Conservation (phyloP, 495 filamentous ascomycete genomes). For the Penicillium goetzii region DNA sequence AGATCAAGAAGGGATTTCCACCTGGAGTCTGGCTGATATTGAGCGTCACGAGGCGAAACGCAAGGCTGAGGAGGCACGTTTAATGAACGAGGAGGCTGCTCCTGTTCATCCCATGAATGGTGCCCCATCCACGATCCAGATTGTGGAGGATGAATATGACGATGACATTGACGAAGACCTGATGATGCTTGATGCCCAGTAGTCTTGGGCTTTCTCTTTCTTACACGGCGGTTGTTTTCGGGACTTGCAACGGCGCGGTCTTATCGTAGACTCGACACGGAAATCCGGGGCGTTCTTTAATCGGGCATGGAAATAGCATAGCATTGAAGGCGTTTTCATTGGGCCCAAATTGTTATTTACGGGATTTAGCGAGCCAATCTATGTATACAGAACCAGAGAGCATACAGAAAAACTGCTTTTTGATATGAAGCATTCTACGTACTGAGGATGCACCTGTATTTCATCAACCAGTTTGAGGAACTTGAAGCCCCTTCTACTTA, state of each 20-base stretch:
- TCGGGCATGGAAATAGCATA: constrained; percentile 20
- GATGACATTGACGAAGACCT: constrained; percentile 64
- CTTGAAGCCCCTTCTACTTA: too few relatives aligned
- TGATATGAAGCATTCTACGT: neutral
- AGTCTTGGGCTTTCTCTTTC: constrained; percentile 15
- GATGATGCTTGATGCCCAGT: constrained; percentile 66
- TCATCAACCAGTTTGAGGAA: too few relatives aligned
- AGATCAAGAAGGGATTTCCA: constrained; percentile 89
- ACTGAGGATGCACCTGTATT: too few relatives aligned
- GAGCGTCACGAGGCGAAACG: constrained; percentile 67
- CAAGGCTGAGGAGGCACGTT: constrained; percentile 69
- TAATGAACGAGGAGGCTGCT: constrained; percentile 38
- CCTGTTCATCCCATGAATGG: constrained; percentile 35
- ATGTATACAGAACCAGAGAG: neutral
- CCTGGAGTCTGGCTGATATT: constrained; percentile 83
- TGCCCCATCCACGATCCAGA: constrained; percentile 25
- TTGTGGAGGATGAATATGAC: constrained; percentile 56
- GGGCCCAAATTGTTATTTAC: constrained; percentile 11
- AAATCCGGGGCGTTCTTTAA: constrained; percentile 8
- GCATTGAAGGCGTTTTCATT: constrained; percentile 32
- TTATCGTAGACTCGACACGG: neutral
- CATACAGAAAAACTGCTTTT: neutral
- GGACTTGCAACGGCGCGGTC: neutral
- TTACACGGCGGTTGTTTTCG: constrained; percentile 12
- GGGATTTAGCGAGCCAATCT: constrained; percentile 1